Evolutionary conservation across 352 stramenopile species (phyloP).

Genomic region (Pythium dissimile): DNA sequence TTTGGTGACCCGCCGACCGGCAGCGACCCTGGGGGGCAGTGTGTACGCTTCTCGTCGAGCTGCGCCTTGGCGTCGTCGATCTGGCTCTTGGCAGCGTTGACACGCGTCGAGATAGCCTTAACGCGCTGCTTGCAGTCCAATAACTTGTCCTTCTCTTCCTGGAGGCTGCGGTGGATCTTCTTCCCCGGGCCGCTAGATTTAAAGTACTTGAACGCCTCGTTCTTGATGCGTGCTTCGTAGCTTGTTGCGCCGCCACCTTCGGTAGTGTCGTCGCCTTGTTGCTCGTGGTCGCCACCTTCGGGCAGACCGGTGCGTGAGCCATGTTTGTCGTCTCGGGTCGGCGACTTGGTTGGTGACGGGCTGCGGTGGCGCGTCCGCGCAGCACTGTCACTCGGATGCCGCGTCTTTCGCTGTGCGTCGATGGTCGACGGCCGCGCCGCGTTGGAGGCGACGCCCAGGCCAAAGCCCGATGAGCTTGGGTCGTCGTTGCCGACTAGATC

Average conservation of each 20-base stretch:
- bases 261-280: background rate
- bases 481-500: conserved; percentile 61
- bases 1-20: background rate
- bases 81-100: conserved; percentile 78
- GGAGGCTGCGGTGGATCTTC: conserved; percentile 53
- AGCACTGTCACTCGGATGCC: conserved; percentile 2
- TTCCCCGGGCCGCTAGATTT: conserved; percentile 48
- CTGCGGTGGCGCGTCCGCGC: conserved; percentile 28
- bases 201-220: conserved; percentile 70
- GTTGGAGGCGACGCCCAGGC: conserved; percentile 46
- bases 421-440: conserved; percentile 62
- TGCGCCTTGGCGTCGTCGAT: conserved; percentile 66
- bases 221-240: conserved; percentile 39
- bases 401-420: conserved; percentile 47
- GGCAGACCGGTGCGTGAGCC: conserved; percentile 19
- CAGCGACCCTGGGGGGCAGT: conserved; percentile 12
- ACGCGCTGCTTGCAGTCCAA: conserved; percentile 70
- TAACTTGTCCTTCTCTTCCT: conserved; percentile 73
- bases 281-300: conserved; percentile 12
- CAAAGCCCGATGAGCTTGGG: conserved; percentile 48
- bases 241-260: background rate
- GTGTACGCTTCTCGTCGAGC: conserved; percentile 62
- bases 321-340: conserved; percentile 9
- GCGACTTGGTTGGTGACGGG: conserved; percentile 31
- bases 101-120: conserved; percentile 58